These are phyloP conservation scores for grape (Vitis vinifera) DNA, from an alignment of 164 flowering plant genomes.

Conservation along the genomic window ASM3070453v1 NC_081817.1:6716501-6717000, in stretches of 20 bases:
- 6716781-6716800: neutral
- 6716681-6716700: too few species aligned
- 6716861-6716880: conserved; percentile 6
- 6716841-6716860: neutral
- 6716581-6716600: neutral
- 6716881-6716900: conserved; percentile 3
- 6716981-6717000: conserved; percentile 10
- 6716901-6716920: conserved; percentile 17
- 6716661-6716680: too few species aligned
- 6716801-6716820: conserved; percentile 5
- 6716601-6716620: conserved; percentile 4
- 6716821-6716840: neutral
- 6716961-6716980: conserved; percentile 16
- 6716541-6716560: conserved; percentile 13
- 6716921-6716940: conserved; percentile 15
- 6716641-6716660: too few species aligned
- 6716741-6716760: conserved; percentile 14
- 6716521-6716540: conserved; percentile 2
- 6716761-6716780: neutral
- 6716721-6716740: neutral
- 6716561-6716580: too few species aligned
- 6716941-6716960: conserved; percentile 5
- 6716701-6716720: too few species aligned
- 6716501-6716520: conserved; percentile 1
- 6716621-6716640: neutral